Base-by-base conservation (phyloP, 116 monocot genomes). In the Zostera marina region DNA sequence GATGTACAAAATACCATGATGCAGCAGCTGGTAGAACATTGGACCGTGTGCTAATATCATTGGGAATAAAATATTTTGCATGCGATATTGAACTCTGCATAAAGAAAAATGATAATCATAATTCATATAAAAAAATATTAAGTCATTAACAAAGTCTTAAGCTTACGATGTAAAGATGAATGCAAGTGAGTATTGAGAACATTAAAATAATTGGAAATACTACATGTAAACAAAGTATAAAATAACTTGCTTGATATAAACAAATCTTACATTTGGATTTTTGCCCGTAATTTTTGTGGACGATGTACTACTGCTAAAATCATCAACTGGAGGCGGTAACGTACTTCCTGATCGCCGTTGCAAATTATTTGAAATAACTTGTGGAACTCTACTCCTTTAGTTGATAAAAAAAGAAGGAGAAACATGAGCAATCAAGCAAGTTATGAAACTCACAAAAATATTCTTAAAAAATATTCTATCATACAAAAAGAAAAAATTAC, bases 1-100 rank as follows among this genome's bases (percentile, higher is more conserved):
- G 17, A 60, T 20, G 41, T 42, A 45, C 8, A n/a, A 41, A 60
- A 60, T 75, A 87, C 92, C 92, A 93, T 60, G 92, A 83, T 65
- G 92, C 84, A 79, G 81, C 78, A 40, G 88, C 81, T 16, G 92
- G 92, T 52, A 93, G 79, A 38, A 16, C 68, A 24, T 68, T 63
- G 51, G 79, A 61, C 51, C 70, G 79, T 45, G 68, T 52, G 72
- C 40, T 62, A 19, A 56, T 52, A 45, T 48, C 65, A 64, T 64
- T 70, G 46, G 64, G 60, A 46, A 60, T 66, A 67, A 73, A 63
- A 52, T 24, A 39, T 73, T 80, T 85, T 9, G 55, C 58, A 22
- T 75, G 82, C 22, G 26, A 62, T 49, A 62, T 1, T 13, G 63
- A 38, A 67, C 24, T 77, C 83, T 88, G 70, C n/a, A 21, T n/a